phyloP scores from a whole-genome alignment of 106 monocot genomes.

The Acanthochlamys bracteata region DNA sequence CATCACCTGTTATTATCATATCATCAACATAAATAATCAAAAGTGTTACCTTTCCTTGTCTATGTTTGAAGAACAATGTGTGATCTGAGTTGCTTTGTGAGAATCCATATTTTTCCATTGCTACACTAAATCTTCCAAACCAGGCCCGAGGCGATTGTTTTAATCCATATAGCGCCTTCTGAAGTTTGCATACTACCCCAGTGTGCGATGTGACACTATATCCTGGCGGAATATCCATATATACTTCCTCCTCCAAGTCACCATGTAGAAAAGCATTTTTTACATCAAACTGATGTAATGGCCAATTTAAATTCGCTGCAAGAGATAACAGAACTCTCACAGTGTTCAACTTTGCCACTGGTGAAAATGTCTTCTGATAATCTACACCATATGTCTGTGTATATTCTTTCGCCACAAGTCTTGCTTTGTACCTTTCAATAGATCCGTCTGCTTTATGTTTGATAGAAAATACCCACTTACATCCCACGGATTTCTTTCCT shows the following conservation, averaged over 20 bases:
- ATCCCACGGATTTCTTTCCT: background rate
- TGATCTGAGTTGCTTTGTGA: too few relatives aligned
- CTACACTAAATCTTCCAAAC: constrained; percentile 8
- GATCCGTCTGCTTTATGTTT: too few relatives aligned
- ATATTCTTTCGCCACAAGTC: background rate
- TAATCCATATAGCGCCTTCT: background rate
- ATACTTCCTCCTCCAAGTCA: background rate
- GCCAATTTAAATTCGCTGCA: too few relatives aligned
- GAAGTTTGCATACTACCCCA: constrained; percentile 6
- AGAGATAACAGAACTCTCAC: background rate
- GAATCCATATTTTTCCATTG: constrained; percentile 1
- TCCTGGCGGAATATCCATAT: constrained; percentile 17
- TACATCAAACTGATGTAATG: too few relatives aligned
- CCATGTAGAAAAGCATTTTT: too few relatives aligned
- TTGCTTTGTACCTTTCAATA: constrained; percentile 5
- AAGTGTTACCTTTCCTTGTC: too few relatives aligned
- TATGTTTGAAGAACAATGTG: too few relatives aligned
- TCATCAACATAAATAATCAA: too few relatives aligned
- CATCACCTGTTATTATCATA: too few relatives aligned
- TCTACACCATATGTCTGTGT: constrained; percentile 11
- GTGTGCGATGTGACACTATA: background rate
- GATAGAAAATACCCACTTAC: too few relatives aligned
- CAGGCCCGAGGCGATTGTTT: constrained; percentile 21
- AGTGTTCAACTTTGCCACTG: constrained; percentile 8
- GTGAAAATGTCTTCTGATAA: constrained; percentile 9